Evolutionary conservation across 2,329 filamentous ascomycete genomes (phyloP), one percentile per base, ranked within the genome.

Genomic region (Aureobasidium vineae): DNA sequence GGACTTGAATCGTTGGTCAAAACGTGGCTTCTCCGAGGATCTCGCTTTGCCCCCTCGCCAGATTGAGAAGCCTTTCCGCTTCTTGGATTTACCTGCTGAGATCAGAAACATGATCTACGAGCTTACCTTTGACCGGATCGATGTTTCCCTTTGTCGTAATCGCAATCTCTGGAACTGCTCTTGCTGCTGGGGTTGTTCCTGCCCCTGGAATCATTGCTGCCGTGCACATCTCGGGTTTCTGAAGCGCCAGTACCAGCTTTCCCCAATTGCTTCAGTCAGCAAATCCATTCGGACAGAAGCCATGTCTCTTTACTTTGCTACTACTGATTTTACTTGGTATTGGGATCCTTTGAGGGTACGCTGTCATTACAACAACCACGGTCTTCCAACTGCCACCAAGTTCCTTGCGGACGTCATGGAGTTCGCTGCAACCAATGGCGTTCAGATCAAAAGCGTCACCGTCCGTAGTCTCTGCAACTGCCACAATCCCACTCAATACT

Each of bases 1-100:
- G 43, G 21, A 49, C 11, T 4, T 45, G 8, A 26, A 47, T 15
- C 40, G 56, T 10, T 60, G 19, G 5, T 13, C 11, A 5, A 16
- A 47, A 40, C 56, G 56, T 10, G 41, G 41, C 6, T 36, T 36
- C 7, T 60, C 40, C n/a, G 41, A 60, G n/a, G 56, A 49, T 21
- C 41, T 41, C 4, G 10, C 41, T 16, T 23, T 60, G 6, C 56
- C 38, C 5, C 41, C 56, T 45, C 40, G 38, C 21, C 57, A 38
- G 43, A 38, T 36, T 36, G 41, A 49, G 43, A 49, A 49, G 11
- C 41, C 57, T 21, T 61, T 61, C 7, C 26, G 57, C 11, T 61
- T 61, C 8, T 5, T 61, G 28, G 57, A 61, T 38, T 13, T 61
- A 11, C 57, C 57, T 49, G 41, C 41, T 49, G 57, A 61, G 57